A percentile compares a stretch with the other conserved stretches of the same genome.
Conservation (phyloP, 2,329 filamentous ascomycete genomes). For the Alternaria arbusti region DNA sequence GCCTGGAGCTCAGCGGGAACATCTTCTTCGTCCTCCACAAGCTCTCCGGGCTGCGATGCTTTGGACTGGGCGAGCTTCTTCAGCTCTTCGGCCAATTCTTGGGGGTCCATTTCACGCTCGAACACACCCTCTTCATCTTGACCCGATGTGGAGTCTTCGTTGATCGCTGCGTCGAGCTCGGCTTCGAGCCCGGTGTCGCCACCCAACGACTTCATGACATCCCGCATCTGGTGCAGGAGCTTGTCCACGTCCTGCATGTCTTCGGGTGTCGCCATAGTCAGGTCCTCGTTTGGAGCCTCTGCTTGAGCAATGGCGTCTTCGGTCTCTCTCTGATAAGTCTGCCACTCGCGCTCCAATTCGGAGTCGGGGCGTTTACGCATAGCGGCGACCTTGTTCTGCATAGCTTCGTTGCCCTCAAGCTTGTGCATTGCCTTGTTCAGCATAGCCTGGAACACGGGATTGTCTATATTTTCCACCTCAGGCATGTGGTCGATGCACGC, state of each 20-base stretch:
- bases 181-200: slow-evolving; percentile 24
- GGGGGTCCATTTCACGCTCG: slow-evolving; percentile 29
- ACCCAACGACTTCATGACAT: slow-evolving; percentile 33
- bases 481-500: slow-evolving; percentile 33
- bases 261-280: slow-evolving; percentile 9
- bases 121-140: slow-evolving; percentile 20
- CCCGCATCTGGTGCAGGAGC: slow-evolving; percentile 34
- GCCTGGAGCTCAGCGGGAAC: slow-evolving; percentile 39
- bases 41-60: slow-evolving; percentile 1
- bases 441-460: slow-evolving; percentile 28
- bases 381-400: slow-evolving; percentile 28
- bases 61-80: slow-evolving; percentile 24
- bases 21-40: slow-evolving; percentile 25
- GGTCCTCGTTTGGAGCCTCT: slow-evolving; percentile 10
- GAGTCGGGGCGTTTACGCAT: slow-evolving; percentile 10
- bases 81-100: slow-evolving; percentile 30
- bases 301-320: slow-evolving; percentile 15
- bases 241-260: slow-evolving; percentile 30
- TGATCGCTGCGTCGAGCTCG: slow-evolving; percentile 29
- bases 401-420: slow-evolving; percentile 26
- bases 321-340: slow-evolving; percentile 15
- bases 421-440: slow-evolving; percentile 30
- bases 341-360: slow-evolving; percentile 21
- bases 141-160: slow-evolving; percentile 18
- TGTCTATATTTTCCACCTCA: slow-evolving; percentile 25